Percentiles rank a stretch among this genome's conserved stretches.
phyloP scores from a whole-genome alignment of 768 basidiomycete species.

The Naganishia antarctica region DNA sequence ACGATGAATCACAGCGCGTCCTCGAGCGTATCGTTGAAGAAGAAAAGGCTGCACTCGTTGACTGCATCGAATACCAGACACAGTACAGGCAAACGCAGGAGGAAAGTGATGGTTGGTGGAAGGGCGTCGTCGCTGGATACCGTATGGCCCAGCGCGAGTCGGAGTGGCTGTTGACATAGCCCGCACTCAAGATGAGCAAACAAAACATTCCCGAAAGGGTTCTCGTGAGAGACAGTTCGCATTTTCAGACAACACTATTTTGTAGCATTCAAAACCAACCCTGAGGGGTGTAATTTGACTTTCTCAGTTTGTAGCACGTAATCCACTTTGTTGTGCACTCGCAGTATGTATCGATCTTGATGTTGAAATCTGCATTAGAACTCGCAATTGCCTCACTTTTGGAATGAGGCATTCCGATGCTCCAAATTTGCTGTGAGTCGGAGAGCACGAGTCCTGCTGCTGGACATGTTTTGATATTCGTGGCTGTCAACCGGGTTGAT shows the following conservation, averaged over 20 bases:
- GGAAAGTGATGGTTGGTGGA: conserved; percentile 14
- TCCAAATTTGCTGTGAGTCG: too few relatives aligned
- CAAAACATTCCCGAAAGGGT: background rate
- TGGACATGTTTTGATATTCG: too few relatives aligned
- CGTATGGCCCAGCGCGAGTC: conserved; percentile 6
- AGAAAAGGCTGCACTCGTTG: conserved; percentile 8
- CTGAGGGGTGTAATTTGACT: background rate
- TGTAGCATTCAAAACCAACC: conserved; percentile 9
- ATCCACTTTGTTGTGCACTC: background rate
- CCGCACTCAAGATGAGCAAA: background rate
- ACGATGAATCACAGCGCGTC: background rate
- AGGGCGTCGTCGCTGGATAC: conserved; percentile 7
- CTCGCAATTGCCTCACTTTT: too few relatives aligned
- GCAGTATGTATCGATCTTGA: background rate
- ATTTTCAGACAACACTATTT: too few relatives aligned
- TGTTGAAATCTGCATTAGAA: too few relatives aligned
- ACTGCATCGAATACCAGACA: conserved; percentile 18
- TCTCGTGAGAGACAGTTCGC: background rate
- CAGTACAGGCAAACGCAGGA: conserved; percentile 10
- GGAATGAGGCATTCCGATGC: too few relatives aligned
- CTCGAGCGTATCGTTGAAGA: conserved; percentile 22
- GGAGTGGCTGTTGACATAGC: conserved; percentile 9
- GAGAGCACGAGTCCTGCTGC: too few relatives aligned
- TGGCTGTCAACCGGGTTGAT: too few relatives aligned
- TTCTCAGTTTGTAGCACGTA: conserved; percentile 5